Evolutionary conservation across 805 yeast species (phyloP).

Genomic region (Teunomyces lycoperdinae): DNA sequence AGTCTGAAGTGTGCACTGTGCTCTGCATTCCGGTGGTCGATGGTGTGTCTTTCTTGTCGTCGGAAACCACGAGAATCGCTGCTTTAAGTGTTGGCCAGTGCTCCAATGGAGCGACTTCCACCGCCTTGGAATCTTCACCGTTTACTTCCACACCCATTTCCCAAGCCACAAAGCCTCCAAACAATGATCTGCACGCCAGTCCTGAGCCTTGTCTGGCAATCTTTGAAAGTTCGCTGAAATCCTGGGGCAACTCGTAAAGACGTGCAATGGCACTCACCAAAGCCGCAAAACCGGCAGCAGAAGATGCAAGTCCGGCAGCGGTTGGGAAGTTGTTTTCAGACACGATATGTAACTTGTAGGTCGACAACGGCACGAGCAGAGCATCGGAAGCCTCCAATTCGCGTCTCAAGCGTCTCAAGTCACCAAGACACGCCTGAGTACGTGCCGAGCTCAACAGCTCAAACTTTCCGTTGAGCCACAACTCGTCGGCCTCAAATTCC

Average conservation of each 20-base stretch:
- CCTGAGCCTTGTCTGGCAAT: conserved; percentile 99
- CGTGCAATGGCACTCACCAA: conserved; percentile 85
- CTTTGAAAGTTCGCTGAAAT: conserved; percentile 79
- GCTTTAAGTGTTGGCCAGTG: conserved; percentile 95
- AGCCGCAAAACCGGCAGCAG: conserved; percentile 99
- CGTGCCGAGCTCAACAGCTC: conserved; percentile 66
- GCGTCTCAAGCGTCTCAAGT: conserved; percentile 65
- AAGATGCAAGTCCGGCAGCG: conserved; percentile 97
- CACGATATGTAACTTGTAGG: conserved; percentile 71
- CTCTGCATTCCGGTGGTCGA: conserved; percentile 96
- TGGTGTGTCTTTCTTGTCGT: conserved; percentile 90
- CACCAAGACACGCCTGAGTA: conserved; percentile 72
- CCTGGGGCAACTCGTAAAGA: conserved; percentile 81
- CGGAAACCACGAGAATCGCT: conserved; percentile 87
- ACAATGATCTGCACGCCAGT: conserved; percentile 94
- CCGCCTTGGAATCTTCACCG: conserved; percentile 95
- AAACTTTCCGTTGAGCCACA: conserved; percentile 82
- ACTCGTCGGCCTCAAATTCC: conserved; percentile 55
- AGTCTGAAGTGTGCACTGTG: conserved; percentile 85
- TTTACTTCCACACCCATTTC: conserved; percentile 79
- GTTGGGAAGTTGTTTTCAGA: conserved; percentile 98
- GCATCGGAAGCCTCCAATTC: conserved; percentile 57
- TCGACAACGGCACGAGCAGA: conserved; percentile 57
- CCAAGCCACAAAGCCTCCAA: conserved; percentile 99
- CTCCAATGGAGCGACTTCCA: conserved; percentile 75